Evolutionary conservation across 2,329 filamentous ascomycete species (phyloP).

Genomic region (Aureobasidium sp.): DNA sequence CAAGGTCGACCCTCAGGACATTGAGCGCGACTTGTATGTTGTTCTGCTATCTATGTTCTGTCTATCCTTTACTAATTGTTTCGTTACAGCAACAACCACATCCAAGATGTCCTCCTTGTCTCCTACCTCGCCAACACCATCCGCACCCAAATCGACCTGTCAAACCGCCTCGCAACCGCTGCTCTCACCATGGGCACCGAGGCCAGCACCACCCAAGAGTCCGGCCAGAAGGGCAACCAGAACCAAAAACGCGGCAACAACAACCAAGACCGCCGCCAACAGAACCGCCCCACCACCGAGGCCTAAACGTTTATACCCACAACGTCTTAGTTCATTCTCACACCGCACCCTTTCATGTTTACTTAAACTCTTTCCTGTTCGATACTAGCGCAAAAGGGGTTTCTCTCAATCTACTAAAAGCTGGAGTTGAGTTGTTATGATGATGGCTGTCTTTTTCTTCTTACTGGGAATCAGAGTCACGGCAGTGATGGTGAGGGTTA

Average conservation of each 20-base stretch:
- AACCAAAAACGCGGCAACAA: slow-evolving; percentile 18
- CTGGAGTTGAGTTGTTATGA: slow-evolving; percentile 10
- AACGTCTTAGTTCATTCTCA: background rate
- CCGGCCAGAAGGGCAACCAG: slow-evolving; percentile 18
- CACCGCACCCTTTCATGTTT: background rate
- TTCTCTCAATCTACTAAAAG: slow-evolving; percentile 5
- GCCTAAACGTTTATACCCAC: slow-evolving; percentile 10
- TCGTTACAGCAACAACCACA: slow-evolving; percentile 77
- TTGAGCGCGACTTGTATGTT: slow-evolving; percentile 85
- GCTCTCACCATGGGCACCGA: slow-evolving; percentile 42
- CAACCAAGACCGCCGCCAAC: slow-evolving; percentile 18
- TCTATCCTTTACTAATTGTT: slow-evolving; percentile 19
- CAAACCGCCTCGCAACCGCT: slow-evolving; percentile 76
- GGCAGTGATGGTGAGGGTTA: slow-evolving; percentile 11
- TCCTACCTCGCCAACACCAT: slow-evolving; percentile 98
- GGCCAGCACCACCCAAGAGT: slow-evolving; percentile 19
- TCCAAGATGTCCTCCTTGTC: slow-evolving; percentile 97
- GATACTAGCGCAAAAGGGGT: background rate
- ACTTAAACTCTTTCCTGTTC: slow-evolving; percentile 7
- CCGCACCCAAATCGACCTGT: slow-evolving; percentile 96
- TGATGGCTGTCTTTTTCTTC: slow-evolving; percentile 14
- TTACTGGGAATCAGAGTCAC: slow-evolving; percentile 9
- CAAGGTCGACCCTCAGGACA: slow-evolving; percentile 84
- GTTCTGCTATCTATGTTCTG: background rate
- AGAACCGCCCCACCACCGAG: slow-evolving; percentile 17